Percentiles rank a stretch among this genome's conserved stretches.
Evolutionary conservation across 2,329 filamentous ascomycete species (phyloP).

Genomic region (Sphaerulina vaccinii): DNA sequence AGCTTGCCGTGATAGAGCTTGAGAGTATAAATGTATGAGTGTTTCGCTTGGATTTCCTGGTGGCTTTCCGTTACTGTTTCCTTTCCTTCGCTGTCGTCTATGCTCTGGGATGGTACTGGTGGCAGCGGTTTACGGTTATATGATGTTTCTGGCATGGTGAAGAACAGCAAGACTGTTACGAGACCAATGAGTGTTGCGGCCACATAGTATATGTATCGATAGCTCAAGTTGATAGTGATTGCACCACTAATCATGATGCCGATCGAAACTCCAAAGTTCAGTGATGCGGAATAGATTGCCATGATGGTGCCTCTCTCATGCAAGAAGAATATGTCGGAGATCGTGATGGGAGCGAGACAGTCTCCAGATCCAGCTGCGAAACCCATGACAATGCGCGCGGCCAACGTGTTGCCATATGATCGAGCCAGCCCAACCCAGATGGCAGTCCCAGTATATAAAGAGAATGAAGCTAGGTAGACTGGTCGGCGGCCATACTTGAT

Average conservation of each 20-base stretch:
- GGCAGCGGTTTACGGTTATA: slow-evolving; percentile 40
- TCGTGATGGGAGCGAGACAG: slow-evolving; percentile 49
- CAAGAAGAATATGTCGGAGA: slow-evolving; percentile 58
- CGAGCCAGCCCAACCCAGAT: slow-evolving; percentile 28
- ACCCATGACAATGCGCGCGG: slow-evolving; percentile 53
- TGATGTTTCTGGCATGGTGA: slow-evolving; percentile 58
- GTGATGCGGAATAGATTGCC: slow-evolving; percentile 41
- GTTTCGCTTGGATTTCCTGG: not conserved
- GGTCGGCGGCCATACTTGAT: slow-evolving; percentile 41
- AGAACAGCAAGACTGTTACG: slow-evolving; percentile 49
- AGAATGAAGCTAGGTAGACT: slow-evolving; percentile 34
- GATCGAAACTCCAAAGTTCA: slow-evolving; percentile 30
- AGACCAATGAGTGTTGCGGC: slow-evolving; percentile 52
- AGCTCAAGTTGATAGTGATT: slow-evolving; percentile 50
- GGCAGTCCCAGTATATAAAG: slow-evolving; percentile 25
- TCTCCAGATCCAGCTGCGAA: slow-evolving; percentile 56
- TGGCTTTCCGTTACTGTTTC: not conserved
- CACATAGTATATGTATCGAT: slow-evolving; percentile 55
- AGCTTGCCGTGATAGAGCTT: slow-evolving; percentile 16
- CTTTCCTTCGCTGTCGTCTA: not conserved
- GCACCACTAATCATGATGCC: slow-evolving; percentile 41
- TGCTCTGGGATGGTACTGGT: no score
- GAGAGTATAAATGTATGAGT: not conserved
- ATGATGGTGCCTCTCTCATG: slow-evolving; percentile 56
- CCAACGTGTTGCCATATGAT: slow-evolving; percentile 35